Percentiles rank a stretch among this genome's conserved stretches.
Evolutionary conservation across 495 filamentous ascomycete genomes (phyloP).

Genomic region (Cercophora samala): DNA sequence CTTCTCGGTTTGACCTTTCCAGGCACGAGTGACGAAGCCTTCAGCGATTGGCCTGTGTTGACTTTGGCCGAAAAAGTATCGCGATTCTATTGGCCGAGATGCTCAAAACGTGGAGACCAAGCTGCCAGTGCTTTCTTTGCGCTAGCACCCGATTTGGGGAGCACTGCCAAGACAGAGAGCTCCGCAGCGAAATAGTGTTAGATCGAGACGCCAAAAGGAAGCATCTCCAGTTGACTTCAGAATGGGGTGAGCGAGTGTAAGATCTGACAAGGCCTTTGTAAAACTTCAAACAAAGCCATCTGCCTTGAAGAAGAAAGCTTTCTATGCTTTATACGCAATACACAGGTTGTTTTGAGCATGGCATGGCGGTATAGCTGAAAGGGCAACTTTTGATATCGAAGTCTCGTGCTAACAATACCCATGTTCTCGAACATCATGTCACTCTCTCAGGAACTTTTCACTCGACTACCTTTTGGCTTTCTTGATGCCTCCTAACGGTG

Average conservation of each 20-base stretch:
- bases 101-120: conserved; percentile 22
- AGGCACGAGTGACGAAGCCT: conserved; percentile 36
- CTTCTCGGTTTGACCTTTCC: conserved; percentile 8
- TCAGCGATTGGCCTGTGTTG: conserved; percentile 40
- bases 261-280: neutral
- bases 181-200: neutral
- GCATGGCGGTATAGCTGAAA: neutral
- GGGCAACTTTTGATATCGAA: neutral
- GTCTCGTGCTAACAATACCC: neutral
- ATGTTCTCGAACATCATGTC: neutral
- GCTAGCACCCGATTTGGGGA: conserved; percentile 23
- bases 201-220: neutral
- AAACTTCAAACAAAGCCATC: neutral
- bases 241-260: neutral
- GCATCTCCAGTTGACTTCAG: neutral
- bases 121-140: conserved; percentile 24
- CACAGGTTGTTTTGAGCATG: neutral
- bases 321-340: neutral
- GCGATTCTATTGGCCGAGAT: conserved; percentile 26
- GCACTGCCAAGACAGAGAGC: conserved; percentile 12
- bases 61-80: conserved; percentile 37
- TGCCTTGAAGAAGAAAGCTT: neutral
- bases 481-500: neutral
- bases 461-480: neutral
- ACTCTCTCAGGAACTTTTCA: neutral